phyloP scores from a whole-genome alignment of 345 rosid species.

The Eucalyptus curtisii region DNA sequence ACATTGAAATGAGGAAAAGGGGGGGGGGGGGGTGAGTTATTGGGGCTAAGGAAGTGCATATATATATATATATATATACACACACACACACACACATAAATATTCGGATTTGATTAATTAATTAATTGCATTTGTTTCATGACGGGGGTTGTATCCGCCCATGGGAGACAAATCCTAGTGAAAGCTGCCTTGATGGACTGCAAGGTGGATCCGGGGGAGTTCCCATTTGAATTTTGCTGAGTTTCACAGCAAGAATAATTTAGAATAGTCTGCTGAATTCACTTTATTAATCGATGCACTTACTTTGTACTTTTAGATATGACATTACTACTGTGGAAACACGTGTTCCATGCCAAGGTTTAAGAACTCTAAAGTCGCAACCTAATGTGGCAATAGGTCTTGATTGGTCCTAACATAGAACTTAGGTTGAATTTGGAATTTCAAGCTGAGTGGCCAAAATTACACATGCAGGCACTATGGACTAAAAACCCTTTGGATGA shows the following conservation, averaged over 20 bases:
- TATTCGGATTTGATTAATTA: neutral
- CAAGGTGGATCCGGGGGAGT: conserved; percentile 13
- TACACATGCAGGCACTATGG: neutral
- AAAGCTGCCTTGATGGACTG: neutral
- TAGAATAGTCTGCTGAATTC: neutral
- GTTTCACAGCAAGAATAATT: neutral
- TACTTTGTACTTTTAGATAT: neutral
- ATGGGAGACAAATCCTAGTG: neutral
- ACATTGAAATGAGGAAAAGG: neutral
- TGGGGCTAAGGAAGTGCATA: neutral
- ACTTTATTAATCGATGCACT: neutral
- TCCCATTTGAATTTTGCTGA: neutral
- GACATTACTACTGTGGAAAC: neutral
- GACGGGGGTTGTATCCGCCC: neutral
- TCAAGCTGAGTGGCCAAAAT: neutral
- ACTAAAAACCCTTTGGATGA: neutral
- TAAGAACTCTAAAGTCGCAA: neutral
- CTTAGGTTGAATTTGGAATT: neutral
- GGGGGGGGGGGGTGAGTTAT: neutral
- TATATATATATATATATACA: fast-evolving
- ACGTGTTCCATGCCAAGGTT: neutral
- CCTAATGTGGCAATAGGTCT: neutral
- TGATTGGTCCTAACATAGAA: neutral
- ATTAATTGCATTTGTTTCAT: neutral
- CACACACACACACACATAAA: neutral